Conservation (phyloP, 352 stramenopile species). For the Pythium oligandrum region DNA sequence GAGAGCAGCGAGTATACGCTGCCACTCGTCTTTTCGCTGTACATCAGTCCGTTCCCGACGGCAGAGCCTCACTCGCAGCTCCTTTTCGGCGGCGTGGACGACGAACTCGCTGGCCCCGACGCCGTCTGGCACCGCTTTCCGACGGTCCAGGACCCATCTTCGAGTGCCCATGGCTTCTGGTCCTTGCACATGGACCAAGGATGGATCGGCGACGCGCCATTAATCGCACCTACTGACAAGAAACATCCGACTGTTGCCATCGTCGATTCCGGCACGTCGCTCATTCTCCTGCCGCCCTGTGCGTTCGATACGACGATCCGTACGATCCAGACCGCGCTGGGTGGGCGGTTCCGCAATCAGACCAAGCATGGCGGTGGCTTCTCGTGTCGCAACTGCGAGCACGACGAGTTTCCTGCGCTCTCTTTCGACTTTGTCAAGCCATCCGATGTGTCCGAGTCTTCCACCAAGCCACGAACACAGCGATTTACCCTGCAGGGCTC, state of each 20-base stretch:
- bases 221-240: background rate
- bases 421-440: slow-evolving; percentile 15
- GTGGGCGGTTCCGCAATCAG: slow-evolving; percentile 10
- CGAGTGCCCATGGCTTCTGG: slow-evolving; percentile 22
- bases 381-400: slow-evolving; percentile 23
- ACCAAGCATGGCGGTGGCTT: slow-evolving; percentile 7
- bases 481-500: slow-evolving; percentile 25
- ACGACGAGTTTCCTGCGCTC: slow-evolving; percentile 26
- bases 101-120: slow-evolving; percentile 14
- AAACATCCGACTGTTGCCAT: slow-evolving; percentile 11
- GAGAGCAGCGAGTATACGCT: slow-evolving; percentile 9
- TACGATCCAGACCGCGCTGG: slow-evolving; percentile 15
- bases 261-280: slow-evolving; percentile 35
- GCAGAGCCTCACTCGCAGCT: slow-evolving; percentile 26
- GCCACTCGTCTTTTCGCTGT: slow-evolving; percentile 32
- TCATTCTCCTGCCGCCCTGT: slow-evolving; percentile 20
- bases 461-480: background rate
- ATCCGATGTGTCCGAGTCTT: background rate
- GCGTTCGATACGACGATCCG: slow-evolving; percentile 16
- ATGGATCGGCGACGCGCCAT: background rate
- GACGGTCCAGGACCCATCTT: slow-evolving; percentile 9
- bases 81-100: slow-evolving; percentile 28
- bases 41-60: slow-evolving; percentile 24
- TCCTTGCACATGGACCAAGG: slow-evolving; percentile 15
- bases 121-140: slow-evolving; percentile 25